Conservation (phyloP, 169 alveolate species). For the Cryptosporidium ubiquitum region DNA sequence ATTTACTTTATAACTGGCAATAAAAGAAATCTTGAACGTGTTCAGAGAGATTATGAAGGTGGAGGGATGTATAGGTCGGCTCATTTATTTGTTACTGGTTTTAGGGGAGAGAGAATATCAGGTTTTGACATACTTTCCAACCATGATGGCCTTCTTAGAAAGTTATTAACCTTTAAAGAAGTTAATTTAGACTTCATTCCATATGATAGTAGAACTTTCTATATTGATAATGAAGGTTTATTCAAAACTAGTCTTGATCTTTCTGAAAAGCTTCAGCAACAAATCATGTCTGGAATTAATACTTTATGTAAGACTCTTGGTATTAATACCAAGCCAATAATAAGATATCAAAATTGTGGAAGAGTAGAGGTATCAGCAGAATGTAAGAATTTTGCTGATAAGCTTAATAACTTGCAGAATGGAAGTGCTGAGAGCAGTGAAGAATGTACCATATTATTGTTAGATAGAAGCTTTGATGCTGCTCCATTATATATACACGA, state of each 20-base stretch:
- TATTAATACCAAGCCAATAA: constrained; percentile 17
- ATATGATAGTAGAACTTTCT: constrained; percentile 82
- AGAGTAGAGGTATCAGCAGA: constrained; percentile 7
- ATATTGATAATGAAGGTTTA: constrained; percentile 44
- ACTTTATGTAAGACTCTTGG: constrained; percentile 71
- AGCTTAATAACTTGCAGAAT: constrained; percentile 8
- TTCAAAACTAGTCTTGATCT: constrained; percentile 24
- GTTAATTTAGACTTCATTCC: constrained; percentile 83
- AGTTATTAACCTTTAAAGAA: constrained; percentile 45
- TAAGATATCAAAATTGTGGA: constrained; percentile 36
- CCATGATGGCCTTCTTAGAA: constrained; percentile 1
- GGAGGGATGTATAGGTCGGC: constrained; percentile 61
- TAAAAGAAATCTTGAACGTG: background rate
- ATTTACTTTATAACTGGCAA: constrained; percentile 79
- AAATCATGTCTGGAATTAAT: constrained; percentile 38
- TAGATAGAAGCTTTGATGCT: constrained; percentile 83
- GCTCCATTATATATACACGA: constrained; percentile 84
- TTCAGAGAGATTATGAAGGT: constrained; percentile 21
- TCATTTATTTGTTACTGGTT: constrained; percentile 56
- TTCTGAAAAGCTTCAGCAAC: background rate
- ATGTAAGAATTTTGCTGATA: constrained; percentile 41
- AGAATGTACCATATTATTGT: constrained; percentile 76
- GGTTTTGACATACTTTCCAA: constrained; percentile 15
- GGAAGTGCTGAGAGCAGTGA: constrained; percentile 24
- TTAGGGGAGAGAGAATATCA: constrained; percentile 8